Conservation (phyloP, 176 grass and related monocot genomes). For the Oryza officinalis region DNA sequence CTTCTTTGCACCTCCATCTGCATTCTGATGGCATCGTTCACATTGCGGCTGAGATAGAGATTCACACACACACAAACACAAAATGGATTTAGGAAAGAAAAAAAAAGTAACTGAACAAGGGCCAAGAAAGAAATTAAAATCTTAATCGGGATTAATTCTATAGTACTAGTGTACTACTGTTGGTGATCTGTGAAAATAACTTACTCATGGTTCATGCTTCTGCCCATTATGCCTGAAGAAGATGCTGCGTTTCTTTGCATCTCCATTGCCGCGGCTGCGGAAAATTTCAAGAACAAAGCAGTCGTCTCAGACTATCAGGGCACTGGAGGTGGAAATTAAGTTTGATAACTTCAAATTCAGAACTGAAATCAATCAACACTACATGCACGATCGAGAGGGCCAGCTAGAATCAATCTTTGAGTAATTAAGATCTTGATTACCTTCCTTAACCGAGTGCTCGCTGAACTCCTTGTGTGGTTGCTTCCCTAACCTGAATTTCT, state of each 20-base stretch:
- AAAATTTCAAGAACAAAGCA: background rate
- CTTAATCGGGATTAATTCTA: constrained; percentile 28
- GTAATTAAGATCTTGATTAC: constrained; percentile 28
- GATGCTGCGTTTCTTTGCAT: constrained; percentile 78
- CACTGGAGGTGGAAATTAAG: background rate
- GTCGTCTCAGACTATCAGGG: background rate
- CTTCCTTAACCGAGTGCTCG: constrained; percentile 88
- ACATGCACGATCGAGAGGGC: background rate
- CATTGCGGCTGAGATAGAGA: constrained; percentile 60
- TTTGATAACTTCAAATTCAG: background rate
- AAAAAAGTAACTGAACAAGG: constrained; percentile 6
- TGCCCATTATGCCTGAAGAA: constrained; percentile 81
- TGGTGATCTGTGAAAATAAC: constrained; percentile 22
- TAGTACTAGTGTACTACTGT: background rate
- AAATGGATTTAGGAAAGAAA: background rate
- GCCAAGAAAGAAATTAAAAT: background rate
- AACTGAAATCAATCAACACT: background rate
- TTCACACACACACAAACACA: background rate
- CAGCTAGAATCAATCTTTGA: background rate
- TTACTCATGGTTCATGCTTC: constrained; percentile 83
- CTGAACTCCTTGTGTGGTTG: constrained; percentile 97
- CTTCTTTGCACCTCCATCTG: constrained; percentile 95
- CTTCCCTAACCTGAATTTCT: constrained; percentile 65
- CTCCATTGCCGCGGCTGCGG: constrained; percentile 52
- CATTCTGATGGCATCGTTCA: constrained; percentile 83